Base-by-base conservation (phyloP, 148 eudicot species). In the Oxyria digyna region DNA sequence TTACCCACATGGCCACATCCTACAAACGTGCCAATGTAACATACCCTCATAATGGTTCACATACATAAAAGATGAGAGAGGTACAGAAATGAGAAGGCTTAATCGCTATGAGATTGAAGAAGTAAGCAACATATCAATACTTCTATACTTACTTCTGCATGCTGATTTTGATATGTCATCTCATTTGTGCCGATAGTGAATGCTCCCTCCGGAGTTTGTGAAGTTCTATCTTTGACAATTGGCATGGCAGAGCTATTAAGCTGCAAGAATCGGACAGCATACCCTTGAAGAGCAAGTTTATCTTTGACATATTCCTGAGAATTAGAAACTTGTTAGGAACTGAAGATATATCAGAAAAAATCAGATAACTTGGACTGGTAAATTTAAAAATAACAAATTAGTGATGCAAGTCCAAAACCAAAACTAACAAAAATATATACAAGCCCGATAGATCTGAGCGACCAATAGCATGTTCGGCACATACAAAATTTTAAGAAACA, bases 241-340 rank as follows among this genome's bases (percentile, higher is more conserved):
- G 66, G 63, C 0, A 67, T 63, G 54, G 66, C 23, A 23, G 87
- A 75, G 74, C 62, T 46, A 75, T 86, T 88, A 64, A 45, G 75
- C 77, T 84, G 80, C 85, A 87, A 71, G 74, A 85, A 90, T 77
- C 90, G 85, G 69, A 84, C 69, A 33, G 92, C 96, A 73, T 94
- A 94, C 74, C 82, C 83, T 72, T 72, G 77, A 72, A 94, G 75
- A 72, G 64, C 55, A 68, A 68, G 68, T 37, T 75, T 79, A 81
- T 29, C 29, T 59, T 29, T 59, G 13, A 59, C 65, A 59, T 55
- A 55, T 13, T 27, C 65, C 65, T 59, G 65, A 12, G 4, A 3
- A 59, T 59, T 27, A 59, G 37, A 59, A 59, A n/a, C n/a, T 59
- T 29, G 29, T 59, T 20, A 59, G 38, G 31, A 31, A 31, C 38